A percentile compares a stretch with the other conserved stretches of the same genome.
Evolutionary conservation across 2,329 filamentous ascomycete genomes (phyloP).

Genomic region (Cyanodermella asteris): DNA sequence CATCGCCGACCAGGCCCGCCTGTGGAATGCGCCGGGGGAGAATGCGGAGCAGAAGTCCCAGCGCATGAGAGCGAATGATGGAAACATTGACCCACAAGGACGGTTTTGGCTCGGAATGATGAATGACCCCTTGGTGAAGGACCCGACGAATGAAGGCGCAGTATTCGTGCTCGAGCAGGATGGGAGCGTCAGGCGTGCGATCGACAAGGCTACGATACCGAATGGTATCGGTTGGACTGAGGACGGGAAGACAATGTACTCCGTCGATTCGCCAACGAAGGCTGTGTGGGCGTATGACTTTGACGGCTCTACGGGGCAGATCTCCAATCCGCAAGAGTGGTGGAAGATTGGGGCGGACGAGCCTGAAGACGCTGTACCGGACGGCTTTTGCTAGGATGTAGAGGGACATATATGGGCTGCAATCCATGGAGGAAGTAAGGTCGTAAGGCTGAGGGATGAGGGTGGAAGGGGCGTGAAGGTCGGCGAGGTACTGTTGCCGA

Average conservation of each 20-base stretch:
- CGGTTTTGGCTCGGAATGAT: constrained; percentile 73
- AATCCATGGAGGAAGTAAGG: constrained; percentile 55
- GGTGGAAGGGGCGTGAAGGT: constrained; percentile 61
- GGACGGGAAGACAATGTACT: constrained; percentile 53
- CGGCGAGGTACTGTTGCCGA: constrained; percentile 55
- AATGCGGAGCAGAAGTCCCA: constrained; percentile 18
- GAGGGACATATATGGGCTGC: constrained; percentile 80
- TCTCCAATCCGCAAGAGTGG: constrained; percentile 48
- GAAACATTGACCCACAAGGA: constrained; percentile 56
- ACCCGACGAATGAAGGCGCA: constrained; percentile 32
- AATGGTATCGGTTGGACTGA: constrained; percentile 69
- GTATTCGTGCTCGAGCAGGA: constrained; percentile 50
- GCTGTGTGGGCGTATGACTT: constrained; percentile 60
- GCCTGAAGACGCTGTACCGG: constrained; percentile 42
- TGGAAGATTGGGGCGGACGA: constrained; percentile 49
- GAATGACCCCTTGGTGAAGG: constrained; percentile 54
- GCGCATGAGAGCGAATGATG: constrained; percentile 49
- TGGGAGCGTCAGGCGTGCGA: constrained; percentile 35
- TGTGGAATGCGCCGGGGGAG: constrained; percentile 23
- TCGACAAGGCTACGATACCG: constrained; percentile 50
- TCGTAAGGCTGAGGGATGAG: constrained; percentile 49
- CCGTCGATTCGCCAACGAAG: constrained; percentile 53
- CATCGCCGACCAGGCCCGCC: too few relatives aligned
- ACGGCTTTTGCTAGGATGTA: constrained; percentile 66
- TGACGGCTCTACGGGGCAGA: constrained; percentile 36